Conservation (phyloP, 23 red algal genomes). For the Agarophyton chilense region DNA sequence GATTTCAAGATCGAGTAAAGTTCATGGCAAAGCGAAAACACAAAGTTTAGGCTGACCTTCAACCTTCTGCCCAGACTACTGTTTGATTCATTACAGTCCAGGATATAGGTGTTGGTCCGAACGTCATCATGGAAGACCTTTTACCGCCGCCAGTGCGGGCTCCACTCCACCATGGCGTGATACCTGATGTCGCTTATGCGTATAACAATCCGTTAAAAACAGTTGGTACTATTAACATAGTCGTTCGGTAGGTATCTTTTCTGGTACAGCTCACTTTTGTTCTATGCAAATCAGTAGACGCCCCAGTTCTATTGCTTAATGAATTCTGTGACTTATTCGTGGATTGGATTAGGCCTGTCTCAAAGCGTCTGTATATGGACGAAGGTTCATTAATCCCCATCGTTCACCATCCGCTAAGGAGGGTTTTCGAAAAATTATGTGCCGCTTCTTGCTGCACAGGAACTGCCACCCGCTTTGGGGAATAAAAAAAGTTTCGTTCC, state of each 20-base stretch:
- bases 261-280: not conserved
- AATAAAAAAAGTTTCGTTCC: too few species aligned
- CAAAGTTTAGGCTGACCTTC: too few species aligned
- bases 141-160: not conserved
- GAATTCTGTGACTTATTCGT: slow-evolving; percentile 34
- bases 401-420: not conserved
- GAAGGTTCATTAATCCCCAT: not conserved
- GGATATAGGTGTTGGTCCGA: slow-evolving; percentile 28
- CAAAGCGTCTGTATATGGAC: not conserved
- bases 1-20: too few species aligned
- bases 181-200: not conserved
- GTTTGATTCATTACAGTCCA: not conserved
- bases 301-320: not conserved
- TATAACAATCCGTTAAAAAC: slow-evolving; percentile 2
- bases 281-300: not conserved
- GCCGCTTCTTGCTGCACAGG: too few species aligned
- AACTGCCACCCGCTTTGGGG: too few species aligned
- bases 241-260: not conserved
- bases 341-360: not conserved
- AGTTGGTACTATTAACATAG: not conserved
- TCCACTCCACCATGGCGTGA: not conserved
- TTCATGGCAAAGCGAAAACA: too few species aligned
- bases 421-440: too few species aligned
- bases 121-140: not conserved
- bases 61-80: not conserved